Evolutionary conservation across 2,329 filamentous ascomycete genomes (phyloP).

Genomic region (Tolypocladium sp.): DNA sequence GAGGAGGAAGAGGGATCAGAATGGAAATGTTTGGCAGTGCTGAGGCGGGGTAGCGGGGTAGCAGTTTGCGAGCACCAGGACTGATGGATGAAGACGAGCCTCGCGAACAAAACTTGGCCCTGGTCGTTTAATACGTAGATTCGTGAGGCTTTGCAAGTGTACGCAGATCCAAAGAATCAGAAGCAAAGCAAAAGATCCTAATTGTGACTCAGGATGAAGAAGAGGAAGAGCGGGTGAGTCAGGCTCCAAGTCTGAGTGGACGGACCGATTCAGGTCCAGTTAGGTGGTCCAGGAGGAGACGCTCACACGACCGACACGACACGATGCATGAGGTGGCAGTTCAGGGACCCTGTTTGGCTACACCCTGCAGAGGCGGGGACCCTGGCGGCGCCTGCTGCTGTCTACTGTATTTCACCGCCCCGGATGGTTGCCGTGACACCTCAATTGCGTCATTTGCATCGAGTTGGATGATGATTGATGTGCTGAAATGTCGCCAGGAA

Average conservation of each 20-base stretch:
- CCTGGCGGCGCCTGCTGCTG: neutral
- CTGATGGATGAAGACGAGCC: neutral
- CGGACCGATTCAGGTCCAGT: neutral
- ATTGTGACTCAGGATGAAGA: neutral
- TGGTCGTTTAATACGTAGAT: neutral
- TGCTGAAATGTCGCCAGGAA: neutral
- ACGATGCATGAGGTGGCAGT: neutral
- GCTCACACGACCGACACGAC: neutral
- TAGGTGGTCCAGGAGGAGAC: neutral
- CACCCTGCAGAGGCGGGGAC: neutral
- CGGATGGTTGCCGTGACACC: neutral
- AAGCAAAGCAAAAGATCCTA: neutral
- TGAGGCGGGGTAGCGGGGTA: conserved; percentile 30
- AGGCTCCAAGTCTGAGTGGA: neutral
- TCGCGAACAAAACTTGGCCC: neutral
- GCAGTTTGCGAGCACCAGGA: neutral
- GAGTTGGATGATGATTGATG: neutral
- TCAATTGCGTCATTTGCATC: neutral
- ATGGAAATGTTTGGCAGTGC: conserved; percentile 9
- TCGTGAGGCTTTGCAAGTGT: neutral
- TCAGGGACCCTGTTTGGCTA: neutral
- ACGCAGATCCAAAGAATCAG: neutral
- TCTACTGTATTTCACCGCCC: neutral
- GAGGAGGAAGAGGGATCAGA: neutral
- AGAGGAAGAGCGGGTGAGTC: neutral